phyloP scores from a whole-genome alignment of 768 basidiomycete genomes.

The Clavaria fumosa region DNA sequence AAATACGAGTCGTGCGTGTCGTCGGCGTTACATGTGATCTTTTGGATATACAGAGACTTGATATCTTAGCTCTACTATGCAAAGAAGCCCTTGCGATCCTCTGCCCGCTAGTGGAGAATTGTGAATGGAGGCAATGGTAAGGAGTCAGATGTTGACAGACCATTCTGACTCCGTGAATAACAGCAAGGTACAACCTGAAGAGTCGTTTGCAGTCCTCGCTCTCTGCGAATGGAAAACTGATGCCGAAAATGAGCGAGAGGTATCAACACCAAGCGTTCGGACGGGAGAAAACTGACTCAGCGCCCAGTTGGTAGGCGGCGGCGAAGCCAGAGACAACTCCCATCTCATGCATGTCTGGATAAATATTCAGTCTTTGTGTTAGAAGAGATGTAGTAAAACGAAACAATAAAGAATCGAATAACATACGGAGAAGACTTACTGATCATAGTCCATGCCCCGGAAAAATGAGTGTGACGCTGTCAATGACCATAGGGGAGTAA shows the following conservation, averaged over 20 bases:
- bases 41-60: too few species aligned
- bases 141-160: background rate
- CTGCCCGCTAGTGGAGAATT: background rate
- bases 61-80: too few species aligned
- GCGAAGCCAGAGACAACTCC: constrained; percentile 25
- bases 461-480: constrained; percentile 21
- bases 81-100: background rate
- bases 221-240: constrained; percentile 20
- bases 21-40: too few species aligned
- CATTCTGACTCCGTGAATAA: constrained; percentile 11
- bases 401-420: too few species aligned
- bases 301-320: constrained; percentile 25
- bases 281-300: constrained; percentile 14
- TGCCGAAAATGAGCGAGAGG: background rate
- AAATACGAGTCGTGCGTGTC: too few species aligned
- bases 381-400: background rate
- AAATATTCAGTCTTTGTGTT: background rate
- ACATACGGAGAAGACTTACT: constrained; percentile 14
- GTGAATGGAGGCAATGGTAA: background rate
- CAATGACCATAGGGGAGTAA: too few species aligned
- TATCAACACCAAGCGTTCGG: background rate
- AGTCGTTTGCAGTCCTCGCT: constrained; percentile 19
- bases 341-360: constrained; percentile 24
- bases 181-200: constrained; percentile 17
- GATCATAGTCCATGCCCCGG: constrained; percentile 24